Base-by-base conservation (phyloP, 345 rosid genomes). In the Salix koriyanagi region DNA sequence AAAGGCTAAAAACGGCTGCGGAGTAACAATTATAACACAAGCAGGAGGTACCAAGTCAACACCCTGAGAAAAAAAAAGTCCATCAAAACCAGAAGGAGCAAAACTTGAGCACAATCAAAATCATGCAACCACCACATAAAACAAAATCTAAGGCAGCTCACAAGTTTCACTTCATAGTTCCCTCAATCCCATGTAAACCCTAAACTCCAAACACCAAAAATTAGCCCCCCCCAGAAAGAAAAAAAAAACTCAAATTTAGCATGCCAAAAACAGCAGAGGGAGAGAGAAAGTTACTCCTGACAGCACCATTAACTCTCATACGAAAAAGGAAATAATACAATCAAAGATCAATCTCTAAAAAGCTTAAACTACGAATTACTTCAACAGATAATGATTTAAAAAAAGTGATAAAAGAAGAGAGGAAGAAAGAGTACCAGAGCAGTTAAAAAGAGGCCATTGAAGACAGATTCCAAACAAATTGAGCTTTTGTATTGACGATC, bases 101-200 rank as follows among this genome's bases (percentile, higher is more conserved):
- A 23, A 41, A n/a, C 2, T 21, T n/a, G 52, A 19, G 30, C 42
- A 39, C 14, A 32, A 65, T 61, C 18, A n/a, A 79, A 61, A 42
- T 73, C 68, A 62, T 26, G 12, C 19, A 26, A 72, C 9, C 26
- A 23, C 36, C 12, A 42, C 32, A 58, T 23, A 12, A 4, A 37
- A 52, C 73, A 60, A 1, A 16, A 48, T 36, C 19, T 42, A 44
- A 44, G 9, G 58, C 69, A 79, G 71, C 74, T 73, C 42, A 75
- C 21, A 8, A 72, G 52, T 71, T 67, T 68, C 52, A 76, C 44
- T 36, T 34, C 25, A 6, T 62, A 62, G 74, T 67, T 68, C 50
- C 69, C 46, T 36, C 39, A 37, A 21, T 41, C 46, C 32, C 71
- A 67, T 61, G 77, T 74, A 71, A 83, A 71, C 79, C 79, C 23